Conservation (phyloP, 139 green algal genomes). For the Parachlorella kessleri region DNA sequence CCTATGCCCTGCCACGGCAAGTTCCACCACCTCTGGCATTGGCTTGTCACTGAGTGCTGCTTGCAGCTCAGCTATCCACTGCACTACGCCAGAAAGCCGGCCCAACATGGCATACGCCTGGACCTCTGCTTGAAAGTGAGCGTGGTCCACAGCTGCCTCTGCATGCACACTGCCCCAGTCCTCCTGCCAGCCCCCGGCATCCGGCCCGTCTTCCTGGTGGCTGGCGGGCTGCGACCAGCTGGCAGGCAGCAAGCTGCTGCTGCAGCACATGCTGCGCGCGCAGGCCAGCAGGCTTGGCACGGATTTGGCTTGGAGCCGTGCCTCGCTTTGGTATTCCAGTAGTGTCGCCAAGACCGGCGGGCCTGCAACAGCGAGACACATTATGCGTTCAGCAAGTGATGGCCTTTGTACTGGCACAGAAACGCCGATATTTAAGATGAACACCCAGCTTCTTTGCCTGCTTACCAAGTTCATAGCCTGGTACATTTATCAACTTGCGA, state of each 20-base stretch:
- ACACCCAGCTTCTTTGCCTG: background rate
- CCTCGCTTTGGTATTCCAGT: background rate
- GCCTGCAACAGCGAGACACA: background rate
- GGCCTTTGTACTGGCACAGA: background rate
- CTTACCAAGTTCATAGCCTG: background rate
- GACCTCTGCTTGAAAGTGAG: background rate
- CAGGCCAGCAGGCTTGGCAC: constrained; percentile 16
- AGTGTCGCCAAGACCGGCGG: background rate
- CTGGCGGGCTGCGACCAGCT: no score
- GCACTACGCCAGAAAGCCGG: no score
- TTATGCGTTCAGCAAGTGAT: background rate
- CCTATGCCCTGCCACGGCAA: no score
- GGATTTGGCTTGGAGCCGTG: background rate
- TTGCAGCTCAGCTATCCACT: no score
- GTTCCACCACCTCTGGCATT: no score
- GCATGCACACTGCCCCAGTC: background rate
- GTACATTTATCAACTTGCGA: no score
- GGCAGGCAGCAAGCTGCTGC: background rate
- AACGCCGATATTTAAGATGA: background rate
- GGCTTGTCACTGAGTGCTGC: no score
- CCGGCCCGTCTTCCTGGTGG: background rate
- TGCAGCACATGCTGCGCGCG: constrained; percentile 2
- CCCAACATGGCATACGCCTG: no score
- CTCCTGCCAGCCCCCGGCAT: background rate
- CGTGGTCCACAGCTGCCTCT: background rate